phyloP scores from a whole-genome alignment of 1,284 basidiomycete genomes.

The Retiboletus fuscus region DNA sequence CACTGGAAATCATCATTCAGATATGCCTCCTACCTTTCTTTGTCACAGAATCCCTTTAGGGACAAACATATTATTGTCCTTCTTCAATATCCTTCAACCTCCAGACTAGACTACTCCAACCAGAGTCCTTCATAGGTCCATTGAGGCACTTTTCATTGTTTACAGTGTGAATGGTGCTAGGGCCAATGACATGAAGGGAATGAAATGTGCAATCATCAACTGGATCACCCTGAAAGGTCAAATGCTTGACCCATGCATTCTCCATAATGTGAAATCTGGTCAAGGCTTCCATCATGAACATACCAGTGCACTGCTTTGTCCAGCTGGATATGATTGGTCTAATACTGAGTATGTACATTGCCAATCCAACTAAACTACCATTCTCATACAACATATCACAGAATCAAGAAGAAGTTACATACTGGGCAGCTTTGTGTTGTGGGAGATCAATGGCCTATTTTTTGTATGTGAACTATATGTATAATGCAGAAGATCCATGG shows the following conservation, averaged over 20 bases:
- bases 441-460: conserved; percentile 4
- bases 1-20: too few relatives aligned
- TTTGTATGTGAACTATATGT: neutral
- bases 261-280: neutral
- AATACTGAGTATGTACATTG: neutral
- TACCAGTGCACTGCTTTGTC: neutral
- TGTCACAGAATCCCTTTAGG: too few relatives aligned
- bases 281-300: neutral
- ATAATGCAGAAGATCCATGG: neutral
- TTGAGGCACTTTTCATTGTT: too few relatives aligned
- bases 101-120: too few relatives aligned
- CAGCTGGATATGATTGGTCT: neutral
- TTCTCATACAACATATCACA: neutral
- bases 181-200: neutral
- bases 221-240: conserved; percentile 3
- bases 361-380: neutral
- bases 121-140: too few relatives aligned
- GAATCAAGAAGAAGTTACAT: conserved; percentile 1
- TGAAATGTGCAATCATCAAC: neutral
- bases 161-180: neutral
- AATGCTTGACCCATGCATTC: neutral
- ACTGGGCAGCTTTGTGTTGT: neutral
- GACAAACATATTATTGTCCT: too few relatives aligned
- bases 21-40: too few relatives aligned
- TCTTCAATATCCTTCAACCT: too few relatives aligned